Evolutionary conservation across 805 yeast genomes (phyloP).

Genomic region (Cyberlindnera euphorbiae): DNA sequence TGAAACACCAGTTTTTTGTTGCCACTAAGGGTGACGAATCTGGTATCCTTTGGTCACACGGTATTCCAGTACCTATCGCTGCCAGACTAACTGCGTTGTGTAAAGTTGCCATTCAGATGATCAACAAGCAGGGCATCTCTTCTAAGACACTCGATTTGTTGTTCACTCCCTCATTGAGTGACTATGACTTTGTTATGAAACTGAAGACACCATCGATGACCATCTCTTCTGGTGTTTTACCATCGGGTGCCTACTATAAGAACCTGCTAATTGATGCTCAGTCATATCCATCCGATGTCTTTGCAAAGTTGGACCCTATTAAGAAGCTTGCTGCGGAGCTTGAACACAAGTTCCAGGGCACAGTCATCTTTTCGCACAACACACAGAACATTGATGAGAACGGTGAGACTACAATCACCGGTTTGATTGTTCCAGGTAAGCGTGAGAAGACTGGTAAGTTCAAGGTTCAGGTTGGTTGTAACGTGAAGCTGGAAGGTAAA

Average conservation of each 20-base stretch:
- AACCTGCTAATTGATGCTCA: conserved; percentile 40
- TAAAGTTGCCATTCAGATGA: conserved; percentile 60
- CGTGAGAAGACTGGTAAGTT: conserved; percentile 54
- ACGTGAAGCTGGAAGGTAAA: conserved; percentile 55
- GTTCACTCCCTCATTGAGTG: conserved; percentile 78
- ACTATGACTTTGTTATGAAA: conserved; percentile 75
- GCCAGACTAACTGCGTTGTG: conserved; percentile 85
- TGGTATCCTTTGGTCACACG: conserved; percentile 78
- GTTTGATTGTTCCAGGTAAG: conserved; percentile 70
- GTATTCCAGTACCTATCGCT: conserved; percentile 67
- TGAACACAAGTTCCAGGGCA: conserved; percentile 56
- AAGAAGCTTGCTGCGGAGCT: conserved; percentile 57
- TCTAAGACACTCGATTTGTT: conserved; percentile 45
- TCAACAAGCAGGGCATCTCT: conserved; percentile 41
- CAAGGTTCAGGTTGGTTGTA: conserved; percentile 73
- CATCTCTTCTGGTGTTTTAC: conserved; percentile 49
- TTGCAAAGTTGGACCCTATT: conserved; percentile 55
- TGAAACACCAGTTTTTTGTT: conserved; percentile 74
- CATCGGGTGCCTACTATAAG: conserved; percentile 45
- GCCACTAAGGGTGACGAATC: conserved; percentile 82
- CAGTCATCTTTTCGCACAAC: conserved; percentile 64
- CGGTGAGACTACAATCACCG: conserved; percentile 65
- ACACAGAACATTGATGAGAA: conserved; percentile 48
- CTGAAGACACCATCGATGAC: conserved; percentile 44
- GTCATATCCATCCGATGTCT: conserved; percentile 33